phyloP scores from a whole-genome alignment of 2,329 filamentous ascomycete species.

The Cladobotryum protrusum region DNA sequence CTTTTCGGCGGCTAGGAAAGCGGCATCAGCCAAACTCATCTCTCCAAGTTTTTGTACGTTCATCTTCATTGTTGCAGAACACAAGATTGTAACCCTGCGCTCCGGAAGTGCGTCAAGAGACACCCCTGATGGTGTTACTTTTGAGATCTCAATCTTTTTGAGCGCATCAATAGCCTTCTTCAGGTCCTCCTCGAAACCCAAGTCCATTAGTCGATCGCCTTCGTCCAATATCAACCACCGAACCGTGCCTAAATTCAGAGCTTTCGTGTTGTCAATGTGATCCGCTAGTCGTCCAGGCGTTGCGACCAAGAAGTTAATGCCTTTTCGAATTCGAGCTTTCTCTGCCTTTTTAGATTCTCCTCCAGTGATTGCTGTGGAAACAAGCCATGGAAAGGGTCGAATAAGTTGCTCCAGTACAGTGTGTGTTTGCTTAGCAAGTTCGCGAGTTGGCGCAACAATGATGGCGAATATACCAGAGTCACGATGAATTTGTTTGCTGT shows the following conservation, averaged over 20 bases:
- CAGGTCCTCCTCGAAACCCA: conserved; percentile 93
- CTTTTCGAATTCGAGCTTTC: conserved; percentile 89
- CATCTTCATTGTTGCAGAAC: conserved; percentile 97
- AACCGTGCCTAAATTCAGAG: conserved; percentile 79
- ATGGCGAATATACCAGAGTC: conserved; percentile 90
- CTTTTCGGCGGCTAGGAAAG: conserved; percentile 70
- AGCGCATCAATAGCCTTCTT: conserved; percentile 79
- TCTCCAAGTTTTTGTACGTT: conserved; percentile 90
- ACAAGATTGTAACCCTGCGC: conserved; percentile 79
- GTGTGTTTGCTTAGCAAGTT: conserved; percentile 90
- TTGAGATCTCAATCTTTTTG: conserved; percentile 55
- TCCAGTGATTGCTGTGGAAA: conserved; percentile 74
- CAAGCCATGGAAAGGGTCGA: conserved; percentile 88
- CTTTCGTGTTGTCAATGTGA: conserved; percentile 88
- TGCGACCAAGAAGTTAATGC: conserved; percentile 90
- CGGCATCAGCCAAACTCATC: conserved; percentile 88
- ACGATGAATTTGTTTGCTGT: conserved; percentile 59
- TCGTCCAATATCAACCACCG: conserved; percentile 94
- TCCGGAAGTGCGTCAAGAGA: conserved; percentile 61
- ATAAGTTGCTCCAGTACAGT: conserved; percentile 78
- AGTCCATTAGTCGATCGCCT: conserved; percentile 95
- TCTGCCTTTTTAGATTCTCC: conserved; percentile 70
- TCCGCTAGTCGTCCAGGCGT: conserved; percentile 88
- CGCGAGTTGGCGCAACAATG: conserved; percentile 86
- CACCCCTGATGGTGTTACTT: conserved; percentile 52